Evolutionary conservation across 495 filamentous ascomycete genomes (phyloP).

Genomic region (Parathielavia appendiculata): DNA sequence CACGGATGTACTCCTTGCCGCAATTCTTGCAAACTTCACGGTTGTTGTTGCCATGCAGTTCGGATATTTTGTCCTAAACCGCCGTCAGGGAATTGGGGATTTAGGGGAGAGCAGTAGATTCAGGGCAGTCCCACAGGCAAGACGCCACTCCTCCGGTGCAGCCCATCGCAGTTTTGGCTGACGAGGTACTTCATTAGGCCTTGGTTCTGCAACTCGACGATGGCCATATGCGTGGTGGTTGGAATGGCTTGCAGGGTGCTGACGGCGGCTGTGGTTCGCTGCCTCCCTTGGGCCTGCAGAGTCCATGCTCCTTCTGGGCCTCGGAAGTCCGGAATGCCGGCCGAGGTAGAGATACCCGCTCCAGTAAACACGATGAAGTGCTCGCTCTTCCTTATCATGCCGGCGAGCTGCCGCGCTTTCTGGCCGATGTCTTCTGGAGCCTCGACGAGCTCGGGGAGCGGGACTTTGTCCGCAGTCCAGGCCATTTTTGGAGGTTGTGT

Average conservation of each 20-base stretch:
- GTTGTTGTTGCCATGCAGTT: slow-evolving; percentile 46
- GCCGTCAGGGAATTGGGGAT: not conserved
- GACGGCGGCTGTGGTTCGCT: slow-evolving; percentile 24
- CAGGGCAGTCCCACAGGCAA: slow-evolving; percentile 29
- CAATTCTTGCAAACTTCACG: slow-evolving; percentile 43
- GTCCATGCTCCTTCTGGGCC: slow-evolving; percentile 45
- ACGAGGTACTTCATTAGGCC: slow-evolving; percentile 41
- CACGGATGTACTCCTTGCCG: slow-evolving; percentile 43
- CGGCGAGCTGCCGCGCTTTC: slow-evolving; percentile 35
- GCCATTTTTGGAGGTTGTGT: not conserved
- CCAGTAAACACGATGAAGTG: slow-evolving; percentile 47
- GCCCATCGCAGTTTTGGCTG: slow-evolving; percentile 46
- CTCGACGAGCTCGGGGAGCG: slow-evolving; percentile 34
- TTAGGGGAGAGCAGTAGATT: too few relatives aligned
- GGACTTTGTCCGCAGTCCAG: slow-evolving; percentile 2
- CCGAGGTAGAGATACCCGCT: slow-evolving; percentile 44
- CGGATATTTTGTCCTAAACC: slow-evolving; percentile 33
- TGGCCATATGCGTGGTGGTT: slow-evolving; percentile 45
- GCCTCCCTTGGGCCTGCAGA: slow-evolving; percentile 34
- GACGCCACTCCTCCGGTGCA: slow-evolving; percentile 44
- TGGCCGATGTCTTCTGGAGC: slow-evolving; percentile 25
- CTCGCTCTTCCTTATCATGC: slow-evolving; percentile 39
- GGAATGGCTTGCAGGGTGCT: slow-evolving; percentile 42
- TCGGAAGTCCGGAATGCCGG: slow-evolving; percentile 47
- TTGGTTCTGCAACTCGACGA: slow-evolving; percentile 41